phyloP scores from a whole-genome alignment of 441 rosid species.

The Iberis amara region DNA sequence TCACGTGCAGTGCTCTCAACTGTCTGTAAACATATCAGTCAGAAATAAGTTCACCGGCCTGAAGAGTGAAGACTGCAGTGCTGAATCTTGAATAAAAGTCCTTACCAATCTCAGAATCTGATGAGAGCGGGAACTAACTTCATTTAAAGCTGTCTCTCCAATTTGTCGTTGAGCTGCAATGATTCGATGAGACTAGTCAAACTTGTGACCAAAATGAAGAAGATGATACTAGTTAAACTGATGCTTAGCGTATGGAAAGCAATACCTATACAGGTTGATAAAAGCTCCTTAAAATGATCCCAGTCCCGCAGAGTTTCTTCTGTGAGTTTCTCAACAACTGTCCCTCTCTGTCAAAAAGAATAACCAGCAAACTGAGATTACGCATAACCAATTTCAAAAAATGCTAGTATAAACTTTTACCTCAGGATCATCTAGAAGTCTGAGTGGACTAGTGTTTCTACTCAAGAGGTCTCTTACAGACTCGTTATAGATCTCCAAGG shows the following conservation, averaged over 20 bases:
- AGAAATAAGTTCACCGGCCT: constrained; percentile 7
- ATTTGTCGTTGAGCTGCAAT: constrained; percentile 87
- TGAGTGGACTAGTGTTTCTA: constrained; percentile 57
- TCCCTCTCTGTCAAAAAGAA: constrained; percentile 64
- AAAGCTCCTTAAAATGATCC: constrained; percentile 71
- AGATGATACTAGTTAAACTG: constrained; percentile 2
- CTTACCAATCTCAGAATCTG: constrained; percentile 90
- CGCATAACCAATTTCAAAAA: constrained; percentile 23
- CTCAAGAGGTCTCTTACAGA: constrained; percentile 85
- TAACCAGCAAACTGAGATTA: constrained; percentile 9
- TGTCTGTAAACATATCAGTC: constrained; percentile 45
- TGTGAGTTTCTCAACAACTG: constrained; percentile 73
- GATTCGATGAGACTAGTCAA: neutral
- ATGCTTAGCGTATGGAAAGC: constrained; percentile 16
- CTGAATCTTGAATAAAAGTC: constrained; percentile 15
- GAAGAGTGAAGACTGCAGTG: constrained; percentile 18
- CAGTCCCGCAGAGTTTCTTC: constrained; percentile 72
- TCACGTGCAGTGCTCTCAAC: constrained; percentile 81
- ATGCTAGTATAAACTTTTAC: constrained; percentile 36
- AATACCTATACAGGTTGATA: constrained; percentile 73
- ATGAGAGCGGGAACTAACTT: constrained; percentile 93
- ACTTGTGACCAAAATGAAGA: neutral
- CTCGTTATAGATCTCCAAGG: constrained; percentile 93
- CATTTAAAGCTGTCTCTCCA: constrained; percentile 89
- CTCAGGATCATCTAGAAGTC: constrained; percentile 92